Conservation (phyloP, 2,329 filamentous ascomycete genomes). For the Alternaria triticimaculans region DNA sequence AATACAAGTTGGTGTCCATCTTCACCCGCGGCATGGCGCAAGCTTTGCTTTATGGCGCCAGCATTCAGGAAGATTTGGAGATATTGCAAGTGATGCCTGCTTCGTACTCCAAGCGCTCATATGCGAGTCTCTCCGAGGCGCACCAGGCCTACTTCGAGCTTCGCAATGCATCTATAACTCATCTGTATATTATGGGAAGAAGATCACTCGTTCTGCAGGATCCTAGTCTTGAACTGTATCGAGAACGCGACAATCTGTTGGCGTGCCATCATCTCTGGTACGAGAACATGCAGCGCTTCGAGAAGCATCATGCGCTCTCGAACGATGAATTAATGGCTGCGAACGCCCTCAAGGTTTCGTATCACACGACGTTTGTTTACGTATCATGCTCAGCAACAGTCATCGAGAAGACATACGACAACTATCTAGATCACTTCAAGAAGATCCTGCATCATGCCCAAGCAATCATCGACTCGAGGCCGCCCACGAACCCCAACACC, state of each 20-base stretch:
- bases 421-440: constrained; percentile 23
- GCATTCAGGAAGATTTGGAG: constrained; percentile 15
- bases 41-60: constrained; percentile 26
- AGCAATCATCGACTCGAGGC: constrained; percentile 24
- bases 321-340: constrained; percentile 18
- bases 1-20: constrained; percentile 28
- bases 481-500: not conserved
- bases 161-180: constrained; percentile 25
- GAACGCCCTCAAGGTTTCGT: constrained; percentile 22
- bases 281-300: constrained; percentile 3
- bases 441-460: constrained; percentile 23
- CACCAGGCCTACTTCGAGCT: constrained; percentile 27
- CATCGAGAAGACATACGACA: constrained; percentile 19
- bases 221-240: constrained; percentile 3
- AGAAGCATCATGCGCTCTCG: constrained; percentile 4
- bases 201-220: not conserved
- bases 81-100: constrained; percentile 1
- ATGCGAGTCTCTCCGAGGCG: constrained; percentile 21
- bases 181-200: constrained; percentile 10
- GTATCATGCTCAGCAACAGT: constrained; percentile 17
- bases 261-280: constrained; percentile 27
- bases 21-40: constrained; percentile 26
- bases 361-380: constrained; percentile 17
- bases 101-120: not conserved
- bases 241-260: constrained; percentile 15